Evolutionary conservation across 352 stramenopile species (phyloP), one percentile per base, ranked within the genome.

Genomic region (Aphanomyces invadans): DNA sequence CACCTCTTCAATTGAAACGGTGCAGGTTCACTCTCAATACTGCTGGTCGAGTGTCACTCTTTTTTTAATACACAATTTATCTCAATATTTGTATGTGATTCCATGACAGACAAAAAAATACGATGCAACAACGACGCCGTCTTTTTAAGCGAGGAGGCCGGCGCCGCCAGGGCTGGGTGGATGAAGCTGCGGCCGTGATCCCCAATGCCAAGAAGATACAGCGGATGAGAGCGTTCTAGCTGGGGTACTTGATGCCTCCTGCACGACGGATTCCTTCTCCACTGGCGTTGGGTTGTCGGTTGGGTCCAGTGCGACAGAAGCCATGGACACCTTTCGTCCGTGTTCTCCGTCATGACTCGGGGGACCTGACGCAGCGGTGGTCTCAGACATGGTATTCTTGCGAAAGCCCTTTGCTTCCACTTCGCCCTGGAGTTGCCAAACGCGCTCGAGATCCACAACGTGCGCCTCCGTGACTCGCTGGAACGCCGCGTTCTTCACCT

Each of bases 401-500:
- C 36, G 36, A 15, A 15, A 42, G 36, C 7, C 32, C 3, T 38
- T 36, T 1, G 36, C 19, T 21, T 32, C n/a, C 7, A 28, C 26
- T n/a, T 28, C 15, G 33, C n/a, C 36, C 19, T 46, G 23, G 25
- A 64, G 32, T 11, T 52, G 23, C 55, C 55, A 64, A 23, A 36
- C 55, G 10, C 33, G n/a, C 4, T 64, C 55, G 25, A 64, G 32
- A n/a, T 64, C 55, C 17, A 21, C 36, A 23, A 64, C 11, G 12
- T 64, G 55, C 11, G 33, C 25, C 21, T 52, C 55, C 7, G 38
- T 38, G 2, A 52, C 55, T 26, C 17, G 10, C 9, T 51, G 25
- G 31, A 23, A 17, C 21, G 25, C 36, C 2, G 19, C 55, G 36
- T 38, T 32, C 55, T 64, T 64, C 11, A 17, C 38, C 10, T 31